Percentiles rank a stretch among this genome's conserved stretches.
Evolutionary conservation across 441 rosid genomes (phyloP).

Genomic region (Brassica hybrid): DNA sequence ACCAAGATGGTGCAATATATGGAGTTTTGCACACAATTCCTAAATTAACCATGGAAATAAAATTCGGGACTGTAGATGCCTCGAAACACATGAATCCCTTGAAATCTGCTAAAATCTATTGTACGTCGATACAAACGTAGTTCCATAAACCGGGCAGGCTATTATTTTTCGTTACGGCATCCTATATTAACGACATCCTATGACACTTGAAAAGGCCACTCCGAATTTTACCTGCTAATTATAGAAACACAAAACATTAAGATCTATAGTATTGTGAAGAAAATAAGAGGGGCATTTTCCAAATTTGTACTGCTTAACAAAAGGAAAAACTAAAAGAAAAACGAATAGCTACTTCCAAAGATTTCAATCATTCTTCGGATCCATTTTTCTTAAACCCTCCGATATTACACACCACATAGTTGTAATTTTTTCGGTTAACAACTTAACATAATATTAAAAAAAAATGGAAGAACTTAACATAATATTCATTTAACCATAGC

Average conservation of each 20-base stretch:
- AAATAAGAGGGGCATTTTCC: not conserved
- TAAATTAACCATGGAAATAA: not conserved
- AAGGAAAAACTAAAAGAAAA: not conserved
- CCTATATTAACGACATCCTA: not conserved
- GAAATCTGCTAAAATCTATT: not conserved
- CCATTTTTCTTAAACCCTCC: too few relatives aligned
- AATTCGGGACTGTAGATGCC: not conserved
- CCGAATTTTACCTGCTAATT: not conserved
- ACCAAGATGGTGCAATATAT: not conserved
- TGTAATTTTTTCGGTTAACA: too few relatives aligned
- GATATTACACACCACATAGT: too few relatives aligned
- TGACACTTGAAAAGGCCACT: not conserved
- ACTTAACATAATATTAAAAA: too few relatives aligned
- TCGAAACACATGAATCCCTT: slow-evolving; percentile 1
- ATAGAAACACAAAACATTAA: not conserved
- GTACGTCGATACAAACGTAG: not conserved
- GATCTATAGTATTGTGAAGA: not conserved
- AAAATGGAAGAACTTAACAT: too few relatives aligned
- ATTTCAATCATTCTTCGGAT: not conserved
- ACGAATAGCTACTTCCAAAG: not conserved
- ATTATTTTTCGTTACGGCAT: not conserved
- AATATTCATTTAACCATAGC: not conserved
- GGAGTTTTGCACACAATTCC: not conserved
- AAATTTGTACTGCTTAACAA: not conserved
- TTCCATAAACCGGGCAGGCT: not conserved